A percentile compares a stretch with the other conserved stretches of the same genome.
Conservation (phyloP, 495 filamentous ascomycete genomes). For the Astrothelium subdiscretum region DNA sequence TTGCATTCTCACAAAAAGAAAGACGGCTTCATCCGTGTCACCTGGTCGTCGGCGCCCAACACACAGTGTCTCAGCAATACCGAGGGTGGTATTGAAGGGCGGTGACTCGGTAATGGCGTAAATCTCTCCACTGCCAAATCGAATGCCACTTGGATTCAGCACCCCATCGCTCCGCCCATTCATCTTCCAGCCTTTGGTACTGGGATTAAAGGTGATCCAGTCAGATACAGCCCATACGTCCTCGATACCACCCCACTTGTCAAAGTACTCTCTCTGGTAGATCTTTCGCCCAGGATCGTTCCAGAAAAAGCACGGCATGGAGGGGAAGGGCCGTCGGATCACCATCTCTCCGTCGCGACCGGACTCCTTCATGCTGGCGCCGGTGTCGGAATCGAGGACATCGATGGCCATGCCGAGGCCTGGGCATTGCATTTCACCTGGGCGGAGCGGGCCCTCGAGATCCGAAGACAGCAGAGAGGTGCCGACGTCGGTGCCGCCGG, state of each 20-base stretch:
- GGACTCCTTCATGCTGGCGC: conserved; percentile 43
- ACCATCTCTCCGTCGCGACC: conserved; percentile 66
- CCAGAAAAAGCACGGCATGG: conserved; percentile 64
- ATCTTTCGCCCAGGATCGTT: conserved; percentile 42
- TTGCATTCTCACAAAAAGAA: conserved; percentile 66
- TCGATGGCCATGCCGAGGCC: conserved; percentile 53
- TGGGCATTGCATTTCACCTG: conserved; percentile 56
- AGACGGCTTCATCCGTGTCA: conserved; percentile 61
- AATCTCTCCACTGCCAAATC: conserved; percentile 78
- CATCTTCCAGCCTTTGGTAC: conserved; percentile 53
- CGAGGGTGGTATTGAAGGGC: not conserved
- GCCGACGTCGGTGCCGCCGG: conserved; percentile 68
- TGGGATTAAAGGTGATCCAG: conserved; percentile 58
- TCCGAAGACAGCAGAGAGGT: conserved; percentile 60
- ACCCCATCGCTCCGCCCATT: conserved; percentile 82
- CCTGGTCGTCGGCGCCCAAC: conserved; percentile 60
- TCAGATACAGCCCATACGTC: conserved; percentile 75
- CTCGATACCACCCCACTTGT: conserved; percentile 1
- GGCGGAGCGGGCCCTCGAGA: conserved; percentile 56
- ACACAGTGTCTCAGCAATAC: conserved; percentile 52
- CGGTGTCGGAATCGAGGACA: conserved; percentile 53
- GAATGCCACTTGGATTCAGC: conserved; percentile 74
- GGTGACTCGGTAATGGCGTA: conserved; percentile 57
- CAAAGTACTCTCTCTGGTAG: conserved; percentile 63
- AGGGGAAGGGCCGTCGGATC: conserved; percentile 51